phyloP scores from a whole-genome alignment of 2,329 filamentous ascomycete species.

The Calonectria naviculata region DNA sequence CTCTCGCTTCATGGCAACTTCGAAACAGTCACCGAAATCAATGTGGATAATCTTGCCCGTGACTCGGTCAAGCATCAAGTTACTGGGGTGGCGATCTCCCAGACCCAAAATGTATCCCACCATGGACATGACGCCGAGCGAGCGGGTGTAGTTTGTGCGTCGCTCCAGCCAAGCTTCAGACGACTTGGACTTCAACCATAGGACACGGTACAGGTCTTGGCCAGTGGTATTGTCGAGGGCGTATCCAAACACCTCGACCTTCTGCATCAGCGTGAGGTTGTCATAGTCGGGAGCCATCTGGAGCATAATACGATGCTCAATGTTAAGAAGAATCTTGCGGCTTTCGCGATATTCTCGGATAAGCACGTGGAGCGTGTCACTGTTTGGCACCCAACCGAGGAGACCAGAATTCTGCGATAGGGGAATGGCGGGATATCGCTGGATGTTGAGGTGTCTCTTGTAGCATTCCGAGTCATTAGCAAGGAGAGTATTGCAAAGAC shows the following conservation, averaged over 20 bases:
- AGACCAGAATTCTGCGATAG: conserved; percentile 96
- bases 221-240: conserved; percentile 99
- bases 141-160: conserved; percentile 98
- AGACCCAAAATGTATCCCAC: conserved; percentile 99
- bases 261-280: conserved; percentile 99
- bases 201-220: conserved; percentile 95
- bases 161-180: conserved; percentile 98
- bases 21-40: conserved; percentile 99
- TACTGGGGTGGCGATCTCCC: conserved; percentile 96
- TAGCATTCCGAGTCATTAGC: conserved; percentile 95
- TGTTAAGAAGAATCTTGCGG: conserved; percentile 97
- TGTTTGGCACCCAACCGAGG: conserved; percentile 96
- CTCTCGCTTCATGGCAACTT: conserved; percentile 99
- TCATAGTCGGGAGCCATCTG: conserved; percentile 99
- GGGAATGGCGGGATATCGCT: conserved; percentile 96
- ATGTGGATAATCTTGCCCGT: conserved; percentile 99
- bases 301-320: conserved; percentile 99
- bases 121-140: conserved; percentile 99
- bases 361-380: conserved; percentile 94
- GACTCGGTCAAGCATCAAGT: conserved; percentile 95
- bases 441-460: conserved; percentile 96
- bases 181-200: conserved; percentile 99
- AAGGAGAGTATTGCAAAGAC: conserved; percentile 94
- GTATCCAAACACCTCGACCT: conserved; percentile 99
- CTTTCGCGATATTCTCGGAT: conserved; percentile 98